These are phyloP conservation scores for Aspergillus viridinutans DNA, from an alignment of 2,329 filamentous ascomycete species.

Conservation along the genomic window DNA sequence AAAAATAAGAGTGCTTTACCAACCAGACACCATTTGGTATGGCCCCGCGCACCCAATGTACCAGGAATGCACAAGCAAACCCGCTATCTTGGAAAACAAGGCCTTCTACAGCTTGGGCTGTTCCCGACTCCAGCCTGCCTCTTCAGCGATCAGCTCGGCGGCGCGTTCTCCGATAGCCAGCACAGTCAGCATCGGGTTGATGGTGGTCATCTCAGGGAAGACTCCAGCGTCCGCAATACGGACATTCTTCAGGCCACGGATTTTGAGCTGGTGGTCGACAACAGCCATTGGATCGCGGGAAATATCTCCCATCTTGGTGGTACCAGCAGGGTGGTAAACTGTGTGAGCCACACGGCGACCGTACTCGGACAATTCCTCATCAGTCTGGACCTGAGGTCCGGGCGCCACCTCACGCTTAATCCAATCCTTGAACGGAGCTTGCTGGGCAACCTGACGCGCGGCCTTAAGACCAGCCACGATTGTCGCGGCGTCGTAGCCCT, in stretches of 20 bases:
- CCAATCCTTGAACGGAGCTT: conserved; percentile 76
- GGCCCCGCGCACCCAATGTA: neutral
- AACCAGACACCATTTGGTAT: neutral
- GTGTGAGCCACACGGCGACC: conserved; percentile 78
- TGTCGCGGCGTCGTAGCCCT: conserved; percentile 79
- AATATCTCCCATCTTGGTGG: conserved; percentile 83
- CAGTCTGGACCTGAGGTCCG: conserved; percentile 66
- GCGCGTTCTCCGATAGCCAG: conserved; percentile 76
- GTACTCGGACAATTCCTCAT: conserved; percentile 78
- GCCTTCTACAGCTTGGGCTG: conserved; percentile 50
- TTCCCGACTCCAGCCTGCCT: conserved; percentile 62
- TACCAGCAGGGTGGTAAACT: conserved; percentile 85
- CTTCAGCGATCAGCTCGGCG: conserved; percentile 75
- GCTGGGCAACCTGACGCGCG: conserved; percentile 69
- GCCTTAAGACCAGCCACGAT: conserved; percentile 73
- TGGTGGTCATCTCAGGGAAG: conserved; percentile 80
- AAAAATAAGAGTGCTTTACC: neutral
- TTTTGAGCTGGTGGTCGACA: conserved; percentile 69
- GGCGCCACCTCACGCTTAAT: conserved; percentile 78
- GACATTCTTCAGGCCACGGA: conserved; percentile 67
- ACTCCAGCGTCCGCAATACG: conserved; percentile 83
- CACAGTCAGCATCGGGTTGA: conserved; percentile 91
- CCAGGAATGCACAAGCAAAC: conserved; percentile 17
- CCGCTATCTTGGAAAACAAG: neutral
- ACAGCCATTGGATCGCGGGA: conserved; percentile 67